Percentiles rank a stretch among this genome's conserved stretches.
Conservation (phyloP, 805 yeast genomes). For the Isabelozyma pseudorhagii region DNA sequence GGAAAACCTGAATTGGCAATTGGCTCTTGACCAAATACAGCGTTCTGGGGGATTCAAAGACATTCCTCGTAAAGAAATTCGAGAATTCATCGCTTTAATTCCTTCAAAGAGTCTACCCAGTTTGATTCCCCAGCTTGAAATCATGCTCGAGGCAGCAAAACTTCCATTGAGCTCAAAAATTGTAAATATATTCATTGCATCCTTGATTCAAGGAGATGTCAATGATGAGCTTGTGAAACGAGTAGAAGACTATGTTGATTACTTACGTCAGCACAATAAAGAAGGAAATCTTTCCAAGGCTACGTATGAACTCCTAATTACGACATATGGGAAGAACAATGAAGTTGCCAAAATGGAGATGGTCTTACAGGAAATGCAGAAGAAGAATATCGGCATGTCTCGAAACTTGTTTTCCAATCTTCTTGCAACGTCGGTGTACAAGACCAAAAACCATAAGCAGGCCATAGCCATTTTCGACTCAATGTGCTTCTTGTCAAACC, state of each 20-base stretch:
- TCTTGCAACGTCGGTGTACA: constrained; percentile 57
- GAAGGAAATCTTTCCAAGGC: constrained; percentile 28
- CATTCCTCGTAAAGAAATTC: constrained; percentile 29
- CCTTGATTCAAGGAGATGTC: constrained; percentile 5
- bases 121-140: constrained; percentile 34
- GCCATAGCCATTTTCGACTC: constrained; percentile 77
- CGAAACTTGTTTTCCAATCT: constrained; percentile 51
- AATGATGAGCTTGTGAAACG: constrained; percentile 15
- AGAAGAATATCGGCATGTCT: constrained; percentile 37
- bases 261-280: constrained; percentile 17
- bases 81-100: constrained; percentile 34
- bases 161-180: constrained; percentile 28
- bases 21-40: constrained; percentile 39
- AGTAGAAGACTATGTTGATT: constrained; percentile 31
- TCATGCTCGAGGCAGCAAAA: constrained; percentile 32
- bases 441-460: constrained; percentile 47
- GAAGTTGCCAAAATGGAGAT: constrained; percentile 37
- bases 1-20: constrained; percentile 44
- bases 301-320: constrained; percentile 44
- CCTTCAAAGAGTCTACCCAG: constrained; percentile 35
- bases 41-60: constrained; percentile 33
- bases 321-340: constrained; percentile 42
- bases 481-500: constrained; percentile 72
- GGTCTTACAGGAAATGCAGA: constrained; percentile 35
- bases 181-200: constrained; percentile 32